These are phyloP conservation scores for Bombardia bombarda DNA, from an alignment of 495 filamentous ascomycete genomes.

Conservation along the genomic window DNA sequence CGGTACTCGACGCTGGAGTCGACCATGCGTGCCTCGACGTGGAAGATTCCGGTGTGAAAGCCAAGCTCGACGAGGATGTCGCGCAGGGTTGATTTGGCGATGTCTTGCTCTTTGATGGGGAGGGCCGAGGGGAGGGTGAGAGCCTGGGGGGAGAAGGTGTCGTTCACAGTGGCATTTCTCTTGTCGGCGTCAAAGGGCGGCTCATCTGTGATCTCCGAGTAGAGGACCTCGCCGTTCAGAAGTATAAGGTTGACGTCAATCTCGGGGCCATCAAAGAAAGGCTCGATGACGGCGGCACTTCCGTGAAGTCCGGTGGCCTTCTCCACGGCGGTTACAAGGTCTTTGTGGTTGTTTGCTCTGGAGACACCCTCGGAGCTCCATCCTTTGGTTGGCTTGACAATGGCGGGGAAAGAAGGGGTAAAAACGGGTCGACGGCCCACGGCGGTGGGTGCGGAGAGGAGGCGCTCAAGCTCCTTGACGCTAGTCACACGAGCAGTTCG, in stretches of 20 bases:
- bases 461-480: slow-evolving; percentile 13
- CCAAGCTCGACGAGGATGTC: slow-evolving; percentile 25
- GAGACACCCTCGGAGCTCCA: slow-evolving; percentile 25
- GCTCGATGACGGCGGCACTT: slow-evolving; percentile 22
- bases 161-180: slow-evolving; percentile 10
- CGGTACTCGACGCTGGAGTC: slow-evolving; percentile 24
- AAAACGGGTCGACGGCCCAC: slow-evolving; percentile 3
- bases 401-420: slow-evolving; percentile 14
- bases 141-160: slow-evolving; percentile 30
- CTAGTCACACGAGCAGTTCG: slow-evolving; percentile 13
- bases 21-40: slow-evolving; percentile 24
- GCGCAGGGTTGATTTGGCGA: slow-evolving; percentile 20
- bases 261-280: slow-evolving; percentile 37
- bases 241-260: slow-evolving; percentile 47
- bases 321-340: slow-evolving; percentile 15
- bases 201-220: slow-evolving; percentile 44
- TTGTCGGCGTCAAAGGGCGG: slow-evolving; percentile 40
- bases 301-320: slow-evolving; percentile 21
- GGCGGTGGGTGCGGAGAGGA: neutral
- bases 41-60: slow-evolving; percentile 25
- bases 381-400: slow-evolving; percentile 26
- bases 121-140: slow-evolving; percentile 33
- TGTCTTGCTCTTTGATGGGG: slow-evolving; percentile 23
- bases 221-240: slow-evolving; percentile 40
- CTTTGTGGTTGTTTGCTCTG: slow-evolving; percentile 13